These are phyloP conservation scores for Apiosordaria backusii DNA, from an alignment of 495 filamentous ascomycete species.

Conservation along the genomic window DNA sequence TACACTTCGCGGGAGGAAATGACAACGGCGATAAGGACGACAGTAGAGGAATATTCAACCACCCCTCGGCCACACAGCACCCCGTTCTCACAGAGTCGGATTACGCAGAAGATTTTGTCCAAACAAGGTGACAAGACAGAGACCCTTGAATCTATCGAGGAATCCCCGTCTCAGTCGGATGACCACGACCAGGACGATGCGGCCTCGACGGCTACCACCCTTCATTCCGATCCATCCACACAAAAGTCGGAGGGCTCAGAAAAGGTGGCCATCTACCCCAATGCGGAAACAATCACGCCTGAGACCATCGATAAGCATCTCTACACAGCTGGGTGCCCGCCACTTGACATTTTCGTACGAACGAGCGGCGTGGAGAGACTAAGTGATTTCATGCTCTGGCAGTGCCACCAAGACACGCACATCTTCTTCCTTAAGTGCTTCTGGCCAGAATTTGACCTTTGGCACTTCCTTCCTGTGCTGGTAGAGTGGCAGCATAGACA, in stretches of 20 bases:
- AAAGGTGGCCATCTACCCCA: conserved; percentile 36
- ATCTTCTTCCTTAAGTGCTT: conserved; percentile 88
- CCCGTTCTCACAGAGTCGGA: conserved; percentile 80
- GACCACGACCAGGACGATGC: conserved; percentile 52
- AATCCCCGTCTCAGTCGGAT: conserved; percentile 29
- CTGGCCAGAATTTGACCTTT: conserved; percentile 96
- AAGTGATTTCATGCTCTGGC: conserved; percentile 98
- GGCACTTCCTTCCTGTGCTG: conserved; percentile 88
- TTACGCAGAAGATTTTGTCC: conserved; percentile 75
- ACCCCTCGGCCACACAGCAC: conserved; percentile 58
- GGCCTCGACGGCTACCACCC: conserved; percentile 49
- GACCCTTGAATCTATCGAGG: conserved; percentile 45
- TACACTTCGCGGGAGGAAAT: conserved; percentile 97
- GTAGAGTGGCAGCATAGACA: conserved; percentile 83
- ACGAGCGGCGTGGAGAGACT: conserved; percentile 89
- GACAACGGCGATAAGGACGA: conserved; percentile 81
- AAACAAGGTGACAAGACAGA: conserved; percentile 48
- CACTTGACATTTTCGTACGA: conserved; percentile 81
- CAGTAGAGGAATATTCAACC: conserved; percentile 76
- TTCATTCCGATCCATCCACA: conserved; percentile 49
- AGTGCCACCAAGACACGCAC: conserved; percentile 87
- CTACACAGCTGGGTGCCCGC: conserved; percentile 79
- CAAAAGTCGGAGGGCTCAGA: conserved; percentile 32
- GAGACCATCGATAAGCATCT: conserved; percentile 74
- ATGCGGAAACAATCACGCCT: conserved; percentile 83